A percentile compares a stretch with the other conserved stretches of the same genome.
Conservation (phyloP, 495 filamentous ascomycete genomes). For the Durotheca rogersii region DNA sequence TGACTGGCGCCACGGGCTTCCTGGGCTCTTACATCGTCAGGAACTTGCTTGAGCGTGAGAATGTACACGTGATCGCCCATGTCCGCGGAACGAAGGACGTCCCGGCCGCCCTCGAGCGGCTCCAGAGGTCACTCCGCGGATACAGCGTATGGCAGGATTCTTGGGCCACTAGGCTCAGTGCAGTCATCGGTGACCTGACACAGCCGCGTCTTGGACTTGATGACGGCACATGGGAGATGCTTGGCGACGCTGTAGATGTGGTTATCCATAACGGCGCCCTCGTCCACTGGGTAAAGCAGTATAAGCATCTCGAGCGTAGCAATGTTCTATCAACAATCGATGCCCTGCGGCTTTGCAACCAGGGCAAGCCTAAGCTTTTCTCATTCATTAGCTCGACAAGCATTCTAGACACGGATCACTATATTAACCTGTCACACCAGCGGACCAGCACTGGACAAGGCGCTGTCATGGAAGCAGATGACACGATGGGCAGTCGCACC, state of each 20-base stretch:
- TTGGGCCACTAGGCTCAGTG: constrained; percentile 65
- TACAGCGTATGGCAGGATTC: constrained; percentile 79
- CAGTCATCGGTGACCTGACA: constrained; percentile 71
- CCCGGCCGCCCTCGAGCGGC: constrained; percentile 49
- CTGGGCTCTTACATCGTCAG: constrained; percentile 78
- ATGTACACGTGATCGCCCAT: constrained; percentile 67
- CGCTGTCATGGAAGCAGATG: constrained; percentile 49
- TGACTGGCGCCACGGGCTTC: constrained; percentile 93
- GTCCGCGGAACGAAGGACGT: constrained; percentile 65
- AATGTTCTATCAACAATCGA: constrained; percentile 85
- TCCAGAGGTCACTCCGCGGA: constrained; percentile 57
- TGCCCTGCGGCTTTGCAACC: constrained; percentile 70
- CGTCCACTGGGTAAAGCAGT: constrained; percentile 84
- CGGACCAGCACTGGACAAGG: constrained; percentile 49
- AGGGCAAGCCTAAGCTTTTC: constrained; percentile 76
- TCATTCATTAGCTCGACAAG: constrained; percentile 86
- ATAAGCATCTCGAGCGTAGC: constrained; percentile 69
- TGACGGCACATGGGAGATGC: constrained; percentile 58
- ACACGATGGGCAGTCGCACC: constrained; percentile 48
- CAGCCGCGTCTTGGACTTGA: constrained; percentile 70
- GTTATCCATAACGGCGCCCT: constrained; percentile 89
- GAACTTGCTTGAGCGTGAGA: constrained; percentile 69
- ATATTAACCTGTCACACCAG: constrained; percentile 68
- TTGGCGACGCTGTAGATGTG: constrained; percentile 68
- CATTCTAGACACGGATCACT: constrained; percentile 78